Evolutionary conservation across 2,329 filamentous ascomycete genomes (phyloP).

Genomic region (Bipolaris sorokiniana): DNA sequence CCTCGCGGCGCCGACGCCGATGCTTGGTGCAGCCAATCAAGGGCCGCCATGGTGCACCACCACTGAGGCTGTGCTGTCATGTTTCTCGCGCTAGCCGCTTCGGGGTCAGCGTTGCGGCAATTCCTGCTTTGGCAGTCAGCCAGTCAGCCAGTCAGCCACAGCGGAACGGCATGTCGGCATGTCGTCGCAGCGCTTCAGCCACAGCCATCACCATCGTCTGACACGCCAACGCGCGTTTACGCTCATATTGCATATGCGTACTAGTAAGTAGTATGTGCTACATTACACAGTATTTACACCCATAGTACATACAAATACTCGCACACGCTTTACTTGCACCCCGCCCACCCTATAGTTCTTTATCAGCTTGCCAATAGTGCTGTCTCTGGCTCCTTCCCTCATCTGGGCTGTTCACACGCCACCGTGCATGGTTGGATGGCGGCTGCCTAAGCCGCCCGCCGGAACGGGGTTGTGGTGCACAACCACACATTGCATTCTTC

Average conservation of each 20-base stretch:
- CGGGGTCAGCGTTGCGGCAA: neutral
- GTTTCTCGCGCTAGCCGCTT: neutral
- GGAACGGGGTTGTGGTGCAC: neutral
- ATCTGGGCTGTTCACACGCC: neutral
- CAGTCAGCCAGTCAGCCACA: conserved; percentile 4
- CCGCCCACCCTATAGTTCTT: neutral
- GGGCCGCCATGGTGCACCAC: conserved; percentile 14
- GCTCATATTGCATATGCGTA: neutral
- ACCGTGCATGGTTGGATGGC: too few species aligned
- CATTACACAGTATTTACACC: too few species aligned
- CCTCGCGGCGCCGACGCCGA: conserved; percentile 19
- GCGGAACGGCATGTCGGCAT: conserved; percentile 1
- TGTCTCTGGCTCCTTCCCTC: neutral
- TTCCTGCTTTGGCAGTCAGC: neutral
- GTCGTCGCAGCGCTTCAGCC: neutral
- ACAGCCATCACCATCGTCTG: neutral
- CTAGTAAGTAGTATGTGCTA: neutral
- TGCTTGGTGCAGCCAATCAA: conserved; percentile 17
- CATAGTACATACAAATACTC: neutral
- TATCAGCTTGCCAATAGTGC: neutral
- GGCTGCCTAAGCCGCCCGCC: neutral
- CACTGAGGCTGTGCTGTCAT: conserved; percentile 25
- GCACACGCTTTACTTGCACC: neutral
- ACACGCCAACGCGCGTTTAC: neutral
- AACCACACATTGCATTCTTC: neutral